Conservation (phyloP, 139 green algal species). For the Spirogloea muscicola region DNA sequence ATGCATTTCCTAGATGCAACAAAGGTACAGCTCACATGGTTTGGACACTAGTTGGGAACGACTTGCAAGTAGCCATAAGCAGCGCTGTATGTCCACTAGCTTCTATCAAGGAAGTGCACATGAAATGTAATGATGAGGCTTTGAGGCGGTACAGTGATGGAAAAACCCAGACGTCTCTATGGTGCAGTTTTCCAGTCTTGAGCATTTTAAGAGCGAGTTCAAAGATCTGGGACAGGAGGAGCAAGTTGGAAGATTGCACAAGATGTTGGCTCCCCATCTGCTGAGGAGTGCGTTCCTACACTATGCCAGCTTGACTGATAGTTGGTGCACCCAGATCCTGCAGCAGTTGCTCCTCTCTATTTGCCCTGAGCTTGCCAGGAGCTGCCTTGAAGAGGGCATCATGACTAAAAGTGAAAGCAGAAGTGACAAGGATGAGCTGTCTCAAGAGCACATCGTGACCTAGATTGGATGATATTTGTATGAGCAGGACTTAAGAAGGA, state of each 20-base stretch:
- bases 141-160: too few relatives aligned
- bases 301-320: background rate
- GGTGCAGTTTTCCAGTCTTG: constrained; percentile 62
- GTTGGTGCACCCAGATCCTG: background rate
- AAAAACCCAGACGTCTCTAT: too few relatives aligned
- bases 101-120: too few relatives aligned
- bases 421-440: too few relatives aligned
- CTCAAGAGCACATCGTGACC: too few relatives aligned
- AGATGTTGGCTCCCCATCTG: constrained; percentile 74
- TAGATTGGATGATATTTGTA: too few relatives aligned
- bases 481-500: constrained; percentile 82
- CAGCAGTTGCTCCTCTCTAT: background rate
- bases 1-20: constrained; percentile 81
- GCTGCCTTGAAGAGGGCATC: too few relatives aligned
- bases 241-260: constrained; percentile 70
- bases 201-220: constrained; percentile 64
- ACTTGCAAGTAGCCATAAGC: too few relatives aligned
- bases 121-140: too few relatives aligned
- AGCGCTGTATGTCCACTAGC: too few relatives aligned
- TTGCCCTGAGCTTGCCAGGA: background rate
- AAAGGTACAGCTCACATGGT: constrained; percentile 39
- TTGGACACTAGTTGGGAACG: too few relatives aligned
- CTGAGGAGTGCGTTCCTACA: constrained; percentile 47
- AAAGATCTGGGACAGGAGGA: constrained; percentile 40
- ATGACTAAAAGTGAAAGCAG: too few relatives aligned